Conservation (phyloP, 805 yeast genomes). For the Pichia nakasei region DNA sequence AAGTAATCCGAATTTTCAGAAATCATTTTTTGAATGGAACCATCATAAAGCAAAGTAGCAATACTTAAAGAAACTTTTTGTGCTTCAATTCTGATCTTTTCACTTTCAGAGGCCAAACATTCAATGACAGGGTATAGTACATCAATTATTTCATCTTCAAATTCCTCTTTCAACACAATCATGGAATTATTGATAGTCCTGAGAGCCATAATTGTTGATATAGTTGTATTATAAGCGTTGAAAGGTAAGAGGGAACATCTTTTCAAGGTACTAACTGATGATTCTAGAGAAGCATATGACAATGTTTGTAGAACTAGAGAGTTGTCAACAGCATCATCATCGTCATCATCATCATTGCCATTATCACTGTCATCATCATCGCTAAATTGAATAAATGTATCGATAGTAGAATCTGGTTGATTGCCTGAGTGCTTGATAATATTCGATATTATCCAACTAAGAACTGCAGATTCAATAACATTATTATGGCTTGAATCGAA, state of each 20-base stretch:
- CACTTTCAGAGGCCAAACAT: conserved; percentile 50
- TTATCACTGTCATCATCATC: conserved; percentile 21
- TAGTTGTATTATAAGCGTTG: conserved; percentile 7
- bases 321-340: not conserved
- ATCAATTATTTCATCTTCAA: conserved; percentile 56
- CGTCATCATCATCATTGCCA: conserved; percentile 9
- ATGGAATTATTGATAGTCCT: conserved; percentile 33
- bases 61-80: conserved; percentile 43
- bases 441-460: conserved; percentile 32
- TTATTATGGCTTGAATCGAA: conserved; percentile 6
- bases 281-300: conserved; percentile 27
- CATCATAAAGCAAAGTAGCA: conserved; percentile 42
- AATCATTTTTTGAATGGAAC: conserved; percentile 49
- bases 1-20: conserved; percentile 70
- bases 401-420: conserved; percentile 4
- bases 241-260: conserved; percentile 19
- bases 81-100: conserved; percentile 41
- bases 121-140: conserved; percentile 66
- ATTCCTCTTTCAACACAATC: conserved; percentile 28
- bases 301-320: conserved; percentile 8
- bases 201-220: conserved; percentile 30
- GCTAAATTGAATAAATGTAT: conserved; percentile 20
- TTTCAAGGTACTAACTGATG: conserved; percentile 36
- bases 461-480: conserved; percentile 17
- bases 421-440: not conserved